Evolutionary conservation across 1,284 basidiomycete species (phyloP), one percentile per base, ranked within the genome.

Genomic region (Afroboletus lepidellus): DNA sequence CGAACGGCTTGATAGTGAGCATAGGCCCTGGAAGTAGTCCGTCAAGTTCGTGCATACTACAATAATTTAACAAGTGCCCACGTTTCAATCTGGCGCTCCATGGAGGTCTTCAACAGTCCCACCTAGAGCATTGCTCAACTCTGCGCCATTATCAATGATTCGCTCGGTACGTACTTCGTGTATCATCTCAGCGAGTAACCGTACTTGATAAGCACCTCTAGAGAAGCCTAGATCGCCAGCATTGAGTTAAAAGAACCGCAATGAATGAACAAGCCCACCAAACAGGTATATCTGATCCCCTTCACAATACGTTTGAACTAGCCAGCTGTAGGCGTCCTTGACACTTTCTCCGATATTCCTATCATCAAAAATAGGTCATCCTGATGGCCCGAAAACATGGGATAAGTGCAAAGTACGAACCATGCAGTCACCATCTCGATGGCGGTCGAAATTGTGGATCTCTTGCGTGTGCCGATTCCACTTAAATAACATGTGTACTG

Each of bases 161-260:
- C 1, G 21, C 12, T 24, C n/a, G 2, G 1, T 8, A 33, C 60
- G 4, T 51, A 74, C 74, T 53, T 62, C 66, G 5, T 72, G 53
- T 41, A 77, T 74, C 76, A 77, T 77, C 0, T 57, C 75, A 0
- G 76, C 73, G 2, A 77, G 56, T 3, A 61, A 63, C 3, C 76
- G 70, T 13, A 69, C 74, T 64, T 77, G 75, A 56, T 75, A 77
- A 18, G 76, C 77, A 15, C 75, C 76, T 30, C 75, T 64, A 45
- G 75, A 77, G 54, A 77, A 78, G 9, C 77, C 77, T 77, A 15
- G 1, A 25, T 18, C 2, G 34, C 46, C 3, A 16, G 13, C 37
- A n/a, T 8, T 3, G 8, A 21, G 20, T 2, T 2, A 12, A 3
- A 41, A 9, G 30, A 41, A 34, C 3, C 1, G 20, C 32, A 23